These are phyloP conservation scores for Pyrenophora graminea DNA, from an alignment of 2,329 filamentous ascomycete genomes.

Conservation along the genomic window DNA sequence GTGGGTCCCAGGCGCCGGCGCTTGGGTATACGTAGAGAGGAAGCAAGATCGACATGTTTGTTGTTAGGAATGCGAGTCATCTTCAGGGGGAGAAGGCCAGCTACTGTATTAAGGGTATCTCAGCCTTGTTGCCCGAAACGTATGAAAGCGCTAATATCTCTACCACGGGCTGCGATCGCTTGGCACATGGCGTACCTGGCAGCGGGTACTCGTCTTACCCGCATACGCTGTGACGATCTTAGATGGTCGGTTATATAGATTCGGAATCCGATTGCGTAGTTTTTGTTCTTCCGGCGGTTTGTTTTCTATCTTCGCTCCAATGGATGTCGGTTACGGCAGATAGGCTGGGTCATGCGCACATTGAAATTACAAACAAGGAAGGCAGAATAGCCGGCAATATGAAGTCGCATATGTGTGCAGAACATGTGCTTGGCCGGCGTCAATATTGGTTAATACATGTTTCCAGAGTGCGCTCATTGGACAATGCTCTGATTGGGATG, in stretches of 20 bases:
- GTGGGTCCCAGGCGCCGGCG: constrained; percentile 54
- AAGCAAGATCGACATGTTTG: constrained; percentile 49
- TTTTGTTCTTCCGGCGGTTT: not conserved
- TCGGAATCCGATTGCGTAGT: not conserved
- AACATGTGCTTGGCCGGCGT: too few species aligned
- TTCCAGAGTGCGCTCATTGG: too few species aligned
- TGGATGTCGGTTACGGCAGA: constrained; percentile 1
- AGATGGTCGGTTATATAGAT: constrained; percentile 7
- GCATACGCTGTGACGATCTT: constrained; percentile 2
- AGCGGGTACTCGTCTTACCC: constrained; percentile 7
- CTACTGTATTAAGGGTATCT: not conserved
- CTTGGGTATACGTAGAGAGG: constrained; percentile 58
- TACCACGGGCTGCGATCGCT: not conserved
- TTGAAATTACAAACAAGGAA: constrained; percentile 8
- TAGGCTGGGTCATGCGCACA: not conserved
- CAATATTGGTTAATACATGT: too few species aligned
- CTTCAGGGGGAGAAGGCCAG: not conserved
- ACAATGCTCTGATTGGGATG: too few species aligned
- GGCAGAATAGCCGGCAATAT: constrained; percentile 10
- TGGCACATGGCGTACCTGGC: constrained; percentile 10
- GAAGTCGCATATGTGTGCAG: not conserved
- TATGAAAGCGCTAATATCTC: not conserved
- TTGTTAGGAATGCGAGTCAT: not conserved
- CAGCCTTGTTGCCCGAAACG: too few species aligned
- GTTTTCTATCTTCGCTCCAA: constrained; percentile 3